Conservation (phyloP, 495 filamentous ascomycete species). For the Penicillium mononematosum region DNA sequence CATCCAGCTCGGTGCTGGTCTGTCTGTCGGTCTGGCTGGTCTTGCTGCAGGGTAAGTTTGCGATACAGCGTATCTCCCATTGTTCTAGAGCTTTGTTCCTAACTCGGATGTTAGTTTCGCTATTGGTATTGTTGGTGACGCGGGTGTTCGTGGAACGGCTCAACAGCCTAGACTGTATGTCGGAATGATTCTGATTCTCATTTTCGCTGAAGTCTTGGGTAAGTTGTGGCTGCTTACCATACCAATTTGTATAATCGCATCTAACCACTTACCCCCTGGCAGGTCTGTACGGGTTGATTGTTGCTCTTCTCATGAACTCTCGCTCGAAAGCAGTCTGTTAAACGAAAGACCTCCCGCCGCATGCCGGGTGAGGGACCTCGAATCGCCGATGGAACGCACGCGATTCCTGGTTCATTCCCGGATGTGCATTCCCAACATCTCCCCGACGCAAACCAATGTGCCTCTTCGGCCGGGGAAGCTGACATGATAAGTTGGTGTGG, state of each 20-base stretch:
- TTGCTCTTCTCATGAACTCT: conserved; percentile 98
- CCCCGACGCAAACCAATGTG: conserved; percentile 15
- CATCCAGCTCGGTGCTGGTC: conserved; percentile 96
- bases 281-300: conserved; percentile 98
- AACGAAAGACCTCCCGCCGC: conserved; percentile 19
- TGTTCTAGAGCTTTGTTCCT: conserved; percentile 1
- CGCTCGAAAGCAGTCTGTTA: conserved; percentile 43
- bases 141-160: conserved; percentile 96
- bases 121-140: conserved; percentile 98
- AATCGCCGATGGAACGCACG: not conserved
- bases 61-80: not conserved
- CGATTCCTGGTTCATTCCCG: conserved; percentile 10
- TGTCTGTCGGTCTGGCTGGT: conserved; percentile 94
- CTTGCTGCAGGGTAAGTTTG: conserved; percentile 82
- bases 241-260: not conserved
- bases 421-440: conserved; percentile 11
- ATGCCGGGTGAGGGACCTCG: conserved; percentile 12
- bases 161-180: conserved; percentile 98
- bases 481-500: conserved; percentile 19
- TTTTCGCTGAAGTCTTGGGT: conserved; percentile 99
- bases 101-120: conserved; percentile 62
- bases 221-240: conserved; percentile 30
- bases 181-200: conserved; percentile 99
- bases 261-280: conserved; percentile 4
- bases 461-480: conserved; percentile 9